Conservation (phyloP, 2,329 filamentous ascomycete genomes). For the Talaromyces funiculosus region DNA sequence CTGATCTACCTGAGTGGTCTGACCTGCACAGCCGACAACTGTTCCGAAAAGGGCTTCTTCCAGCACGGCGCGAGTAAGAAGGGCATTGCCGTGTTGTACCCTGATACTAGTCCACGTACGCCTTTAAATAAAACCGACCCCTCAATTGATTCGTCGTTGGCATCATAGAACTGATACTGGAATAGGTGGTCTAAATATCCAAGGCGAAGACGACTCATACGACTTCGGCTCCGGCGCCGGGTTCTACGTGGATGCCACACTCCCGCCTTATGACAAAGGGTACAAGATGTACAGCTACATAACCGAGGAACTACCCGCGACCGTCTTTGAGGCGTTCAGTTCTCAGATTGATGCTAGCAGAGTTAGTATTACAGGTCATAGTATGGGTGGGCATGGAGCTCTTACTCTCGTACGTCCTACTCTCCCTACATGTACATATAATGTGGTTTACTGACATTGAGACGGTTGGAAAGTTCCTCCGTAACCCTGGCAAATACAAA, state of each 20-base stretch:
- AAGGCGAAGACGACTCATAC: slow-evolving; percentile 79
- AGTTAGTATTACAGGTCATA: slow-evolving; percentile 86
- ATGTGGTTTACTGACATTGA: not conserved
- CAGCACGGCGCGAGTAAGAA: slow-evolving; percentile 72
- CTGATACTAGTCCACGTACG: slow-evolving; percentile 85
- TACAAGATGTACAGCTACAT: slow-evolving; percentile 97
- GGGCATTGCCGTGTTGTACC: slow-evolving; percentile 88
- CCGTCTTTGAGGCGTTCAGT: slow-evolving; percentile 66
- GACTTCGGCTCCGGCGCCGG: slow-evolving; percentile 90
- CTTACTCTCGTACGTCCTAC: slow-evolving; percentile 61
- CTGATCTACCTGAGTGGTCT: slow-evolving; percentile 91
- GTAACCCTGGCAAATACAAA: slow-evolving; percentile 84
- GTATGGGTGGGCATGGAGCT: slow-evolving; percentile 95
- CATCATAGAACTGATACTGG: too few relatives aligned
- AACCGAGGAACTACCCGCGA: slow-evolving; percentile 73
- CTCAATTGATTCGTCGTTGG: too few relatives aligned
- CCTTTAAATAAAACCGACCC: not conserved
- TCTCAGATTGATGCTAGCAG: slow-evolving; percentile 60
- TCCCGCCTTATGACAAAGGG: slow-evolving; percentile 64
- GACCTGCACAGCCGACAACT: slow-evolving; percentile 85
- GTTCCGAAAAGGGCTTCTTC: slow-evolving; percentile 78
- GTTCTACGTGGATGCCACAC: slow-evolving; percentile 88
- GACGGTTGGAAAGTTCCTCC: slow-evolving; percentile 58
- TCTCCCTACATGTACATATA: not conserved
- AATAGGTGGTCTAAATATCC: slow-evolving; percentile 67